phyloP scores from a whole-genome alignment of 352 stramenopile species.

The Globisporangium okanoganense region DNA sequence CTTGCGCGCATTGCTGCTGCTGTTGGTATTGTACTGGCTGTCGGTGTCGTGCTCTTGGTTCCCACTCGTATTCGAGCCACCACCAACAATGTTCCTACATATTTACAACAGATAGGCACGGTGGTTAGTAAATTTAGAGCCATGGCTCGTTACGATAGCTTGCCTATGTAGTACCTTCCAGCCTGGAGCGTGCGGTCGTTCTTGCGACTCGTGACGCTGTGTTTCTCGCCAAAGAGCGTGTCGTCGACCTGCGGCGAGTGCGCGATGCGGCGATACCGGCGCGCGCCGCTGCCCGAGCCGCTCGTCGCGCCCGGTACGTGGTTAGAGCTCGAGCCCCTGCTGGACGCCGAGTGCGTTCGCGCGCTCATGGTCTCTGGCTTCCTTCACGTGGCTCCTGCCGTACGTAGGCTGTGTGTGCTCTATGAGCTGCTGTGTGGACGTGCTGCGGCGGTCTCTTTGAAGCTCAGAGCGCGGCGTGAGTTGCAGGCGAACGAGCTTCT shows the following conservation, averaged over 20 bases:
- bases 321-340: slow-evolving; percentile 15
- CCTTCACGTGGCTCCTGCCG: not conserved
- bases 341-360: slow-evolving; percentile 27
- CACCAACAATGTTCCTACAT: slow-evolving; percentile 48
- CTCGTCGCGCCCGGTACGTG: not conserved
- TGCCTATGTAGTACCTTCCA: slow-evolving; percentile 50
- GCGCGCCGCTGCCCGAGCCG: slow-evolving; percentile 22
- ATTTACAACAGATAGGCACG: not conserved
- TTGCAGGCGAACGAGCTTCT: too few relatives aligned
- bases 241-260: slow-evolving; percentile 65
- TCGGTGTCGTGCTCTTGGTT: slow-evolving; percentile 12
- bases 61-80: slow-evolving; percentile 1
- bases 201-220: slow-evolving; percentile 38
- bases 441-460: not conserved
- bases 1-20: not conserved
- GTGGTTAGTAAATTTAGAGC: too few relatives aligned
- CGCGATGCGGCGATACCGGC: slow-evolving; percentile 59
- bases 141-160: too few relatives aligned
- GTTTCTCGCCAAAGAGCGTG: slow-evolving; percentile 64
- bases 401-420: not conserved
- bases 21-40: not conserved
- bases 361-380: slow-evolving; percentile 16
- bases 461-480: not conserved
- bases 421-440: not conserved
- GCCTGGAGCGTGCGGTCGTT: slow-evolving; percentile 59